phyloP scores from a whole-genome alignment of 2,329 filamentous ascomycete species.

The Orbilia blumenaviensis region DNA sequence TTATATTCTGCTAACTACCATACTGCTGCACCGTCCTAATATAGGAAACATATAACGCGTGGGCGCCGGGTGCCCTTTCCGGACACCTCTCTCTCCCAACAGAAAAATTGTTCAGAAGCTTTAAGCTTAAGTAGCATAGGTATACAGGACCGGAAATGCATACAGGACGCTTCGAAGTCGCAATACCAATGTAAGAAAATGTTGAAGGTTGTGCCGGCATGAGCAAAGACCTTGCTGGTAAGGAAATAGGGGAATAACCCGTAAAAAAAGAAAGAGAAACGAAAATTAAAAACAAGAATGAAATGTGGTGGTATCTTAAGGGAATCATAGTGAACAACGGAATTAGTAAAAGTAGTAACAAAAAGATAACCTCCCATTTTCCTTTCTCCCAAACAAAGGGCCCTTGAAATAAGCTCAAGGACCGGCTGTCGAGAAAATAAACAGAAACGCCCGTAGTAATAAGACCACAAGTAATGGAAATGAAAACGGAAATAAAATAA shows the following conservation, averaged over 20 bases:
- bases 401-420: too few species aligned
- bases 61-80: too few species aligned
- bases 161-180: background rate
- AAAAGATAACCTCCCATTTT: background rate
- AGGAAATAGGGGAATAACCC: background rate
- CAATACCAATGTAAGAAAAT: background rate
- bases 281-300: background rate
- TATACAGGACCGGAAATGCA: background rate
- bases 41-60: too few species aligned
- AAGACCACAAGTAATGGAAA: background rate
- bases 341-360: background rate
- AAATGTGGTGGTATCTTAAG: conserved; percentile 13
- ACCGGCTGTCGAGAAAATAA: too few species aligned
- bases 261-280: too few species aligned
- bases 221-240: too few species aligned
- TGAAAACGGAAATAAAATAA: background rate
- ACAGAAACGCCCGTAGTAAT: background rate
- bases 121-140: too few species aligned
- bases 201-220: background rate
- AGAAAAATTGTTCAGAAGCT: too few species aligned
- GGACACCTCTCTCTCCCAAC: too few species aligned
- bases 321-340: background rate
- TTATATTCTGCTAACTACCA: too few species aligned
- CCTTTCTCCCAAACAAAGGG: background rate
- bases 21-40: too few species aligned